Percentiles rank a stretch among this genome's conserved stretches.
Evolutionary conservation across 2,329 filamentous ascomycete genomes (phyloP).

Genomic region (Trichoderma pleuroti): DNA sequence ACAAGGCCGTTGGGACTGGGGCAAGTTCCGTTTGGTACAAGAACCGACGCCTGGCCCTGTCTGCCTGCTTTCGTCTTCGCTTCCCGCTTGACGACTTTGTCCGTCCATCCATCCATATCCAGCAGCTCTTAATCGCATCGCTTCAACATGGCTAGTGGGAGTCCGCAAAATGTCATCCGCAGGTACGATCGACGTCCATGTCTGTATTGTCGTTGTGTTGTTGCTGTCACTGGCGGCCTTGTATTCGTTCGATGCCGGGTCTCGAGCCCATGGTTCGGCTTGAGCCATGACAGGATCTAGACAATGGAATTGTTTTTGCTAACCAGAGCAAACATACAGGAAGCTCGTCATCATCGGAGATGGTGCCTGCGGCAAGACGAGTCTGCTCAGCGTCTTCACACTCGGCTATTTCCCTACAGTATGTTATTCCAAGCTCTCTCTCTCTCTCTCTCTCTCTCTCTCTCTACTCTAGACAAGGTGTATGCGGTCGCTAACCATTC

Average conservation of each 20-base stretch:
- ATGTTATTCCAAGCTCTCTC: constrained; percentile 40
- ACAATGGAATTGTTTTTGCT: constrained; percentile 3
- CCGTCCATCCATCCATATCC: background rate
- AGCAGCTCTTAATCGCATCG: constrained; percentile 17
- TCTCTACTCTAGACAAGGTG: background rate
- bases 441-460: too few relatives aligned
- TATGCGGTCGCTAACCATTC: constrained; percentile 28
- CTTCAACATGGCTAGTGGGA: constrained; percentile 43
- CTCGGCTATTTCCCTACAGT: constrained; percentile 97
- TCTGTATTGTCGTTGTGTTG: background rate
- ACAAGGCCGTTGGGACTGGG: constrained; percentile 16
- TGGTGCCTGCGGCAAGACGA: constrained; percentile 97
- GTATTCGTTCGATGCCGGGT: background rate
- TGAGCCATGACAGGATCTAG: background rate
- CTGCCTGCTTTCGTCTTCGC: background rate
- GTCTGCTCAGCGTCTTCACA: constrained; percentile 94
- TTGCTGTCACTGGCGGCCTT: background rate
- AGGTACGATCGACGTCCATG: constrained; percentile 48
- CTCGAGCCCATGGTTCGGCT: background rate
- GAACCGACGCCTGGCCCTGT: constrained; percentile 8
- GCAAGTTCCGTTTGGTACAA: constrained; percentile 9
- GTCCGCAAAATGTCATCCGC: constrained; percentile 58
- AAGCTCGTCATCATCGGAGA: constrained; percentile 97
- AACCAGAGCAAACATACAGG: constrained; percentile 45
- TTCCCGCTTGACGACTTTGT: background rate